Evolutionary conservation across 2,329 filamentous ascomycete species (phyloP), one percentile per base, ranked within the genome.

Genomic region (Fusarium euwallaceae): DNA sequence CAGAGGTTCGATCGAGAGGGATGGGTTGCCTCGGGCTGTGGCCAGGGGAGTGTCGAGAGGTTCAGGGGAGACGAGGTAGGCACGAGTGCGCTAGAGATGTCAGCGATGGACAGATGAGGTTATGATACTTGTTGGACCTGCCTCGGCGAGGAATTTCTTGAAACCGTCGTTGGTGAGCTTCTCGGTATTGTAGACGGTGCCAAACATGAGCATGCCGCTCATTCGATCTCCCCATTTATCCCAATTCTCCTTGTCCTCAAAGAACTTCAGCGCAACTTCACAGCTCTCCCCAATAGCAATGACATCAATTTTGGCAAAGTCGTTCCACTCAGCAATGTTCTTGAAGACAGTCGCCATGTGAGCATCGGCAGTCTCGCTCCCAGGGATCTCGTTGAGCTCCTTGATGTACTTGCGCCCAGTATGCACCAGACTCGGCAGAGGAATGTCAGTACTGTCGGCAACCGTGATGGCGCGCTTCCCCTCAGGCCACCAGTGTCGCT

Each of bases 401-500:
- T 84, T 80, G 64, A 91, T 83, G 68, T 92, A 86, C 34, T 83
- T 83, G 58, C 87, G 85, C 4, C 88, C 87, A 4, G 83, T 80
- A 70, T 94, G 90, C 12, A 92, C 91, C 3, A 91, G 87, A 58
- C 90, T 93, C 66, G 87, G 85, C 76, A 92, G 88, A 1, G 92
- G 91, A 53, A 92, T 83, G 2, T 86, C 86, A 9, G 85, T 80
- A 86, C 92, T 93, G 4, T 87, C 88, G 0, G 80, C 79, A 1
- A 87, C 80, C 1, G 90, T 93, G 70, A 97, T 85, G 0, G 91
- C 86, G 59, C 88, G 87, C 61, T 87, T 83, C 1, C 87, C 87
- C 61, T 89, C 87, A 45, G 93, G 90, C 81, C 93, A 94, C 92
- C 94, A 98, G 77, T 92, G 86, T 20, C 94, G 85, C 83, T 97